These are phyloP conservation scores for Ophiobolus disseminans DNA, from an alignment of 2,329 filamentous ascomycete genomes.

Conservation along the genomic window DNA sequence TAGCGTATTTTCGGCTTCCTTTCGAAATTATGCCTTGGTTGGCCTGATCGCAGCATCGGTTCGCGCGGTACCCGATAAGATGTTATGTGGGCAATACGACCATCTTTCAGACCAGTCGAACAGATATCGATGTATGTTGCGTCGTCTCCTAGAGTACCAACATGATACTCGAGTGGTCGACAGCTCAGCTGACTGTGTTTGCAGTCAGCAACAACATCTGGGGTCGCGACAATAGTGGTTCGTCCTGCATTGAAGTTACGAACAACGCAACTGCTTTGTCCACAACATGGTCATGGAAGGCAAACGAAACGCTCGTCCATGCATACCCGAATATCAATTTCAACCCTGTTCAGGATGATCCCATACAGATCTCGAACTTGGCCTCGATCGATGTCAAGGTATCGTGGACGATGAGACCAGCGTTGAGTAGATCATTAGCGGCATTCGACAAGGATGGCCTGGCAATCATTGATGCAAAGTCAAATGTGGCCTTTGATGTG, in stretches of 20 bases:
- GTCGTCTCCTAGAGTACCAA: no score
- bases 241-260: conserved; percentile 1
- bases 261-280: conserved; percentile 3
- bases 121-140: conserved; percentile 1
- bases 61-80: background rate
- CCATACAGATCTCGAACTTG: conserved; percentile 4
- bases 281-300: conserved; percentile 6
- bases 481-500: conserved; percentile 6
- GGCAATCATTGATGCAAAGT: conserved; percentile 2
- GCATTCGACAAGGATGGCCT: conserved; percentile 2
- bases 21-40: background rate
- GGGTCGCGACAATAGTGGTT: conserved; percentile 4
- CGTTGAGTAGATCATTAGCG: background rate
- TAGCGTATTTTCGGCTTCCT: no score
- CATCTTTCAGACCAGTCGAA: conserved; percentile 3
- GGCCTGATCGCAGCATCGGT: background rate
- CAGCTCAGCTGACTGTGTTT: background rate
- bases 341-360: conserved; percentile 3
- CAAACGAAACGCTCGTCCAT: conserved; percentile 7
- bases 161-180: no score
- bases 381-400: conserved; percentile 7
- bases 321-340: conserved; percentile 9
- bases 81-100: conserved; percentile 5
- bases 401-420: conserved; percentile 8
- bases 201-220: conserved; percentile 7